Evolutionary conservation across 2,329 filamentous ascomycete species (phyloP).

Genomic region (Microcyclospora pomicola): DNA sequence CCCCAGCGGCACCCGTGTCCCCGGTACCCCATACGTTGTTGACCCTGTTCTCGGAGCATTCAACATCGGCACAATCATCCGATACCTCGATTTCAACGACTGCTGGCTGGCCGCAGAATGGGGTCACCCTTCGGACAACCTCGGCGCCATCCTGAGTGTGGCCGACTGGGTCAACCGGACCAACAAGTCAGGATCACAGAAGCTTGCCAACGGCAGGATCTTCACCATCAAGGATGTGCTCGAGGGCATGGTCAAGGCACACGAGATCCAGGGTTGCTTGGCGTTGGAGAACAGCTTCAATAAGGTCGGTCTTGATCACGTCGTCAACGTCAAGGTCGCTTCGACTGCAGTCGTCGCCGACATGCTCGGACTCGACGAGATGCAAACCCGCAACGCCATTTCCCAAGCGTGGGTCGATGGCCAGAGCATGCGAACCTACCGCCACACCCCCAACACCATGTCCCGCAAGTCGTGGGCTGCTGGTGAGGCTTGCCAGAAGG

Average conservation of each 20-base stretch:
- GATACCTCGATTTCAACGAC: constrained; percentile 99
- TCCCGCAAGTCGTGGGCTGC: constrained; percentile 98
- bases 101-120: constrained; percentile 98
- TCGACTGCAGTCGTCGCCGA: constrained; percentile 88
- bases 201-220: constrained; percentile 57
- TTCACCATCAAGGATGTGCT: constrained; percentile 83
- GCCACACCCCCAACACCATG: constrained; percentile 98
- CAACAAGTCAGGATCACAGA: constrained; percentile 61
- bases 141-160: constrained; percentile 90
- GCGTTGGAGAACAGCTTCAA: constrained; percentile 98
- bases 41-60: constrained; percentile 93
- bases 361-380: constrained; percentile 79
- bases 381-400: constrained; percentile 87
- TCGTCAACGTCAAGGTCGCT: constrained; percentile 94
- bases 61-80: constrained; percentile 97
- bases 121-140: constrained; percentile 96
- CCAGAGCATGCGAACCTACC: constrained; percentile 89
- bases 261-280: constrained; percentile 96
- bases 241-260: constrained; percentile 90
- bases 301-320: constrained; percentile 95
- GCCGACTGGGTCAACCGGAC: constrained; percentile 96
- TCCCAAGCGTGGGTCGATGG: constrained; percentile 97
- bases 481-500: constrained; percentile 94
- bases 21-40: constrained; percentile 83
- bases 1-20: constrained; percentile 81